A percentile compares a stretch with the other conserved stretches of the same genome.
Evolutionary conservation across 176 grass and related monocot genomes (phyloP).

Genomic region (Saccharum spontaneum): DNA sequence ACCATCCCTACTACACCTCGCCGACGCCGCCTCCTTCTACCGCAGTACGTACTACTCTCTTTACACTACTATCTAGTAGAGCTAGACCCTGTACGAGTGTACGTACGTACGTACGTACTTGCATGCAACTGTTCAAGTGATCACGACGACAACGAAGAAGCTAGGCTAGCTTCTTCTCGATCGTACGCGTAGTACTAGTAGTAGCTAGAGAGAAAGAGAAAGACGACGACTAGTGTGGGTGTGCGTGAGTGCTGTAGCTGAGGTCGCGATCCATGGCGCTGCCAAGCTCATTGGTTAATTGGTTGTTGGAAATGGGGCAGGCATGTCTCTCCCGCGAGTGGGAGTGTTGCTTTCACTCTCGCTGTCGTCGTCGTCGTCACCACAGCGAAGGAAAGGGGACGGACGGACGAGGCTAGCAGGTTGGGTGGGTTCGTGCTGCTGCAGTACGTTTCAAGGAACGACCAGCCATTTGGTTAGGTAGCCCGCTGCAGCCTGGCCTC

Average conservation of each 20-base stretch:
- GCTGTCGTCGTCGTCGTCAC: not conserved
- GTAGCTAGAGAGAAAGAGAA: not conserved
- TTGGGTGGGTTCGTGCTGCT: too few species aligned
- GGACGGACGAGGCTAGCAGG: too few species aligned
- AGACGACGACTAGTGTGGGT: not conserved
- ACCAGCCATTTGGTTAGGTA: not conserved
- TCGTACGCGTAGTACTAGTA: not conserved
- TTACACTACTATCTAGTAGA: too few species aligned
- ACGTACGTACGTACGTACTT: too few species aligned
- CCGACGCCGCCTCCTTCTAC: not conserved
- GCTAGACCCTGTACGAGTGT: too few species aligned
- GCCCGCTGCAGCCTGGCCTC: too few species aligned
- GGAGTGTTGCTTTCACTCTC: not conserved
- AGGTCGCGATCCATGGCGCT: not conserved
- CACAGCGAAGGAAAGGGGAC: too few species aligned
- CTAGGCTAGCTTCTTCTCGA: not conserved
- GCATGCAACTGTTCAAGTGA: too few species aligned
- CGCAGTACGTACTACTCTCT: constrained; percentile 38
- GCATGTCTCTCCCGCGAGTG: constrained; percentile 3
- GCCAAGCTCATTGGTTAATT: not conserved
- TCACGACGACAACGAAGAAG: not conserved
- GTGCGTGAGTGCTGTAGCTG: not conserved
- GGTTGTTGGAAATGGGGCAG: constrained; percentile 36
- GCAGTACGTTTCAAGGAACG: too few species aligned
- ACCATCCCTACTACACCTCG: constrained; percentile 11